Percentiles rank a stretch among this genome's conserved stretches.
Evolutionary conservation across 1,284 basidiomycete genomes (phyloP).

Genomic region (Ceratobasidium sp.): DNA sequence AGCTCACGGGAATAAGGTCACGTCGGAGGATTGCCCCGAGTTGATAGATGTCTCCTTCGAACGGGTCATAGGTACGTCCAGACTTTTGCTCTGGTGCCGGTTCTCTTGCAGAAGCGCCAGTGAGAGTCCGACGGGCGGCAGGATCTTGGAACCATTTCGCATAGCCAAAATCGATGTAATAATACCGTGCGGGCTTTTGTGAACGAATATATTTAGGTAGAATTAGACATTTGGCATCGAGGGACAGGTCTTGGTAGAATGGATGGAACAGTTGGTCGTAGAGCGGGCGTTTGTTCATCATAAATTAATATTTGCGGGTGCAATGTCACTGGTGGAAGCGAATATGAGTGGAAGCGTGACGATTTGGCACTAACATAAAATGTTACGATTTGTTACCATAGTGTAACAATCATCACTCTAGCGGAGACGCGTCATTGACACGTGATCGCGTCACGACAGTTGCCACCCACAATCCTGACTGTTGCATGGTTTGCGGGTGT

Average conservation of each 20-base stretch:
- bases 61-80: neutral
- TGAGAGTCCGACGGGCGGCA: neutral
- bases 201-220: neutral
- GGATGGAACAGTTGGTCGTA: conserved; percentile 27
- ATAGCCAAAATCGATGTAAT: conserved; percentile 35
- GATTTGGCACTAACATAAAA: too few species aligned
- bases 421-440: too few species aligned
- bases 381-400: too few species aligned
- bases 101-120: neutral
- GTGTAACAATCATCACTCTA: too few species aligned
- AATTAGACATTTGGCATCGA: neutral
- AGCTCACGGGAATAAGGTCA: conserved; percentile 11
- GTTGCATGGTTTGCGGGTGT: too few species aligned
- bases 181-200: conserved; percentile 3
- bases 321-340: conserved; percentile 9
- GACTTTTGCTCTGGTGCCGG: neutral
- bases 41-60: conserved; percentile 23
- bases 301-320: conserved; percentile 19
- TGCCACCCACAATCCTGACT: too few species aligned
- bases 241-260: neutral
- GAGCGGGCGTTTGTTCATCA: conserved; percentile 6
- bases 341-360: too few species aligned
- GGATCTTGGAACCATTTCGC: conserved; percentile 12
- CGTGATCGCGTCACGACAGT: too few species aligned
- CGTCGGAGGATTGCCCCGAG: conserved; percentile 2